These are phyloP conservation scores for Hevea brasiliensis DNA, from an alignment of 345 rosid genomes.

Conservation along the genomic window DNA sequence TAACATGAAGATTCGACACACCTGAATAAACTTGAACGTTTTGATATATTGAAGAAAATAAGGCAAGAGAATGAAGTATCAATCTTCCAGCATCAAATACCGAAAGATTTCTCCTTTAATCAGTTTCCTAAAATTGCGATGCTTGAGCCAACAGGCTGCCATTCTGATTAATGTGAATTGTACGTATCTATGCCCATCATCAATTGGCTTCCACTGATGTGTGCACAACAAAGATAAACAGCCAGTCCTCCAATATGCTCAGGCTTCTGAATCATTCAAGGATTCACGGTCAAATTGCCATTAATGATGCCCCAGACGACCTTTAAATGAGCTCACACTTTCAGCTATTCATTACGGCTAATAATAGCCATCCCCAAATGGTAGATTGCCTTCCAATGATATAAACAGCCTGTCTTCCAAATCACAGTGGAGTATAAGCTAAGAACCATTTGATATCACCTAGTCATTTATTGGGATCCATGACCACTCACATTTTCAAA, in stretches of 20 bases:
- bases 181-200: neutral
- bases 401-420: neutral
- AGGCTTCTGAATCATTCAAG: neutral
- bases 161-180: neutral
- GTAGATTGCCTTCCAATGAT: neutral
- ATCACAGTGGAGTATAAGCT: neutral
- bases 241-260: neutral
- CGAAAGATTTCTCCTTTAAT: no score
- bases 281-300: neutral
- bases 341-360: neutral
- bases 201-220: neutral
- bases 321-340: neutral
- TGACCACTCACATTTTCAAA: neutral
- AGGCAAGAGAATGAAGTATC: neutral
- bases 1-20: neutral
- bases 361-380: neutral
- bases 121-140: neutral
- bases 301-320: neutral
- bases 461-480: neutral
- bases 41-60: conserved; percentile 2
- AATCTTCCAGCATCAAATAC: neutral
- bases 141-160: neutral
- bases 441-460: neutral
- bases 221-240: neutral
- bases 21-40: neutral